Base-by-base conservation (phyloP, 1,139 yeast genomes). In the Blastobotrys persicus region DNA sequence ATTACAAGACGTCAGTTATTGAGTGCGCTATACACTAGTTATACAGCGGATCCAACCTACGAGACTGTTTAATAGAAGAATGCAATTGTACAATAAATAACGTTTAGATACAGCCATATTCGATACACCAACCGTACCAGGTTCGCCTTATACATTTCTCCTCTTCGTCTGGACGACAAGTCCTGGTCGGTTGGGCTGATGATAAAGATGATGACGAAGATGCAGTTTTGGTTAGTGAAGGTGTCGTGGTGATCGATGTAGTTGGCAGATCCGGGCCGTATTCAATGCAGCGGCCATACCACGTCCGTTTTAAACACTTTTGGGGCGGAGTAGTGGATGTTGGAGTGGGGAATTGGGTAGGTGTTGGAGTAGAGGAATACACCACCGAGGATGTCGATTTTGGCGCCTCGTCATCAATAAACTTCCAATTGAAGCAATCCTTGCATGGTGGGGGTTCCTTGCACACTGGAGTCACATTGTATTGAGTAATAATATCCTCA, bases 401-500 rank as follows among this genome's bases (percentile, higher is more conserved):
- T 5, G 58, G 59, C 14, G 55, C 54, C 11, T 68, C 69, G 7
- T 69, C 70, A 31, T 79, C 76, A 1, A 84, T 80, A 67, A 79
- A 92, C 45, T 84, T 77, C 99, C 99, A 92, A 64, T 88, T 86
- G 69, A 79, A 87, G 66, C 99, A 92, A 64, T 92, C 98, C 43
- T 81, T 74, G 55, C 80, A 75, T 1, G 92, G 89, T 1, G 91
- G 85, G 26, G 88, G 87, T 18, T 77, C 79, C 17, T 71, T 75
- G 64, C 98, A 91, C 44, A 70, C 65, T 0, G 98, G 92, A 0
- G 95, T 86, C 33, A 75, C 78, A 58, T 91, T 89, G 65, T 91
- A 89, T 11, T 71, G 77, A 60, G 76, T 65, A 18, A 92, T 73
- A 5, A 94, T 79, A 31, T 86, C 86, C 64, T 88, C 96, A 54